Evolutionary conservation across 1,139 yeast species (phyloP).

Genomic region (Yamadazyma trypodendri): DNA sequence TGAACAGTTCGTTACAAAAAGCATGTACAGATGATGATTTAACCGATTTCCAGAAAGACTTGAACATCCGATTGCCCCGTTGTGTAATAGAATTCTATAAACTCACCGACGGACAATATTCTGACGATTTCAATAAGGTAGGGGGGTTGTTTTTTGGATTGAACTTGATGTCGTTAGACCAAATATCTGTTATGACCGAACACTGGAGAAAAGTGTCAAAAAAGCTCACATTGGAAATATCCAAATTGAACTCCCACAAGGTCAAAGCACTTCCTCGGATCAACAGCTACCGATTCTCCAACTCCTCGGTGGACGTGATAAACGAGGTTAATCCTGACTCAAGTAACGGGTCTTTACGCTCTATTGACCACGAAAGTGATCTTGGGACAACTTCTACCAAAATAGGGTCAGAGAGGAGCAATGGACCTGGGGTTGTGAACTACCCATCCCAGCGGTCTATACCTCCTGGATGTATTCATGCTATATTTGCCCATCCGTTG

Average conservation of each 20-base stretch:
- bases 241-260: slow-evolving; percentile 20
- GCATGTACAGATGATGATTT: slow-evolving; percentile 67
- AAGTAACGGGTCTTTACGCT: slow-evolving; percentile 6
- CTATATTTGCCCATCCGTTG: slow-evolving; percentile 76
- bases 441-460: slow-evolving; percentile 66
- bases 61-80: slow-evolving; percentile 55
- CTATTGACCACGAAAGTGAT: slow-evolving; percentile 6
- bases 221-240: slow-evolving; percentile 34
- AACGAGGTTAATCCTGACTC: slow-evolving; percentile 8
- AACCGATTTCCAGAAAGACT: slow-evolving; percentile 62
- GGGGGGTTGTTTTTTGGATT: slow-evolving; percentile 66
- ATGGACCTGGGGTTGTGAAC: slow-evolving; percentile 4
- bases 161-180: slow-evolving; percentile 63
- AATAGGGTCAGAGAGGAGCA: not conserved
- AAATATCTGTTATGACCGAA: slow-evolving; percentile 60
- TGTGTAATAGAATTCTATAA: slow-evolving; percentile 59
- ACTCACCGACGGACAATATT: slow-evolving; percentile 69
- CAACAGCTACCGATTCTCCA: slow-evolving; percentile 16
- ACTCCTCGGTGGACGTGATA: slow-evolving; percentile 13
- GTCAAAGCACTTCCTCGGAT: slow-evolving; percentile 26
- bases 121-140: slow-evolving; percentile 44
- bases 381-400: slow-evolving; percentile 6
- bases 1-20: slow-evolving; percentile 55
- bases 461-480: slow-evolving; percentile 72
- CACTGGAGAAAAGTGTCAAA: slow-evolving; percentile 67